Conservation (phyloP, 768 basidiomycete species). For the Leucocoprinus birnbaumii region DNA sequence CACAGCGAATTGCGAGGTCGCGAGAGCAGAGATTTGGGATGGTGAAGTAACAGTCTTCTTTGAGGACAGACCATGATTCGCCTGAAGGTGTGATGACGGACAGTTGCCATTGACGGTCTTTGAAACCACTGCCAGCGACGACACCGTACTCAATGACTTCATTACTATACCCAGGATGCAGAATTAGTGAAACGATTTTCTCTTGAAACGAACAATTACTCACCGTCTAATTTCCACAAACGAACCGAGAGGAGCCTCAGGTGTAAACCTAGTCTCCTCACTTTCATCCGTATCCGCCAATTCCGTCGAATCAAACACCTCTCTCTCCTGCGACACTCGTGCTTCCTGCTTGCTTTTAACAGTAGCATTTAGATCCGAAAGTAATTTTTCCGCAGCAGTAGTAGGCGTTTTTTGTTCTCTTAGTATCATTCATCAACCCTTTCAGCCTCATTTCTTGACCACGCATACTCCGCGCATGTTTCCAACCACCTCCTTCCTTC, state of each 20-base stretch:
- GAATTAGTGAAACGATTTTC: neutral
- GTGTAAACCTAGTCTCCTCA: slow-evolving; percentile 15
- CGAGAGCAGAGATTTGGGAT: slow-evolving; percentile 53
- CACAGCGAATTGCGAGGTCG: slow-evolving; percentile 49
- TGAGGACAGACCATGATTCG: slow-evolving; percentile 45
- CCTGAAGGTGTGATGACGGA: slow-evolving; percentile 41
- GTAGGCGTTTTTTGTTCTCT: too few species aligned
- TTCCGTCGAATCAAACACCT: neutral
- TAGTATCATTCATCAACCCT: slow-evolving; percentile 12
- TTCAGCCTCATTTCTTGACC: slow-evolving; percentile 37
- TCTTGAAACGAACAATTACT: slow-evolving; percentile 10
- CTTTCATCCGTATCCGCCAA: neutral
- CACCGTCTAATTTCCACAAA: slow-evolving; percentile 48
- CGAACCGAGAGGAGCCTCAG: slow-evolving; percentile 32
- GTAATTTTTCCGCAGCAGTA: too few species aligned
- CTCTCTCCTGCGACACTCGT: neutral
- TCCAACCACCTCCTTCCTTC: slow-evolving; percentile 27
- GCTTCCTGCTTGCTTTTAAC: neutral
- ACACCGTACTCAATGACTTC: slow-evolving; percentile 24
- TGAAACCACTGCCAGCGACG: slow-evolving; percentile 22
- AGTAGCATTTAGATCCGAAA: too few species aligned
- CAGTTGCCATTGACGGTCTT: slow-evolving; percentile 16
- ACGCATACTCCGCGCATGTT: slow-evolving; percentile 28
- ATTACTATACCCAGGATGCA: slow-evolving; percentile 22
- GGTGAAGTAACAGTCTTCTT: slow-evolving; percentile 55